Percentiles rank a stretch among this genome's conserved stretches.
Conservation (phyloP, 73 alveolate genomes). For the Vitrella brassicaformis region DNA sequence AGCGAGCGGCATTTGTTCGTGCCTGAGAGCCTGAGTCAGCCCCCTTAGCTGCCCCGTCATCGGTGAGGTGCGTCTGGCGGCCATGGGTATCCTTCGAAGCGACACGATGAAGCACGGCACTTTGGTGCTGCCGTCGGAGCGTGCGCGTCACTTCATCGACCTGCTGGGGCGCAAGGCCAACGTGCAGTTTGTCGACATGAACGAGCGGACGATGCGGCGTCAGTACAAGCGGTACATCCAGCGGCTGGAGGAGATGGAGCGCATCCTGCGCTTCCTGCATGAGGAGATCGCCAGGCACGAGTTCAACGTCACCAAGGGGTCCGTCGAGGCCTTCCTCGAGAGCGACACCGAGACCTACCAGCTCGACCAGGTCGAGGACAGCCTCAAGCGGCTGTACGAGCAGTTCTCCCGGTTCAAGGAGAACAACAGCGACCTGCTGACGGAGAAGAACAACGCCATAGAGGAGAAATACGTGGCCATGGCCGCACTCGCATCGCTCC, state of each 20-base stretch:
- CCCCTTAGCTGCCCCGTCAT: too few species aligned
- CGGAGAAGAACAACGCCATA: neutral
- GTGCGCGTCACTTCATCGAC: slow-evolving; percentile 21
- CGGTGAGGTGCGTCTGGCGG: too few species aligned
- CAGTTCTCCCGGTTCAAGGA: neutral
- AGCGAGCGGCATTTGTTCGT: too few species aligned
- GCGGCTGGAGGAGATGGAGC: slow-evolving; percentile 29
- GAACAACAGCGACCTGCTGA: neutral
- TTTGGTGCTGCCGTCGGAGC: slow-evolving; percentile 31
- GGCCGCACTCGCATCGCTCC: neutral
- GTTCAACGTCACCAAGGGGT: neutral
- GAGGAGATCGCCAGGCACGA: neutral
- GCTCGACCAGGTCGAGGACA: neutral
- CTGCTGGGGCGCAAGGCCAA: slow-evolving; percentile 12
- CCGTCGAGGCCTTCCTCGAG: neutral
- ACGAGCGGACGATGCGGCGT: slow-evolving; percentile 17
- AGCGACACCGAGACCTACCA: neutral
- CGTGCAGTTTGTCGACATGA: slow-evolving; percentile 31
- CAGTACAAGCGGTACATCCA: slow-evolving; percentile 28
- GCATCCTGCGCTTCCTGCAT: slow-evolving; percentile 2
- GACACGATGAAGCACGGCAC: slow-evolving; percentile 38
- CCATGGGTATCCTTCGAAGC: neutral
- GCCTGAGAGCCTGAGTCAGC: too few species aligned
- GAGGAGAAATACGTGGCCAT: neutral
- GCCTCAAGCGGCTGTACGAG: neutral